phyloP scores from a whole-genome alignment of 352 stramenopile genomes.

The Phytopythium vexans region DNA sequence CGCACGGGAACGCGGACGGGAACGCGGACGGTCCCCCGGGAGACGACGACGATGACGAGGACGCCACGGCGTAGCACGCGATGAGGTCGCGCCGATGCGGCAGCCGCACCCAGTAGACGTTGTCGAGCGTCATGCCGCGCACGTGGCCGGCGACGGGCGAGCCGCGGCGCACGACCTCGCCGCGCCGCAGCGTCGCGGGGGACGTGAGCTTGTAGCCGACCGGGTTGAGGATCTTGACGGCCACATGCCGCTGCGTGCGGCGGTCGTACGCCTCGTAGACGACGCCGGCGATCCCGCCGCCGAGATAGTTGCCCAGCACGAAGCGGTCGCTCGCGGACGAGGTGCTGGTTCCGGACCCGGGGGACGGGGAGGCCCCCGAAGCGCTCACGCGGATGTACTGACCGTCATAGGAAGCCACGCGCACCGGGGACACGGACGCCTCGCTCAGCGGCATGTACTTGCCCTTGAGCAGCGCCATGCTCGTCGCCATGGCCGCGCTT shows the following conservation, averaged over 20 bases:
- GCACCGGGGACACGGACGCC: slow-evolving; percentile 70
- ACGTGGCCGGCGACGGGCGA: slow-evolving; percentile 43
- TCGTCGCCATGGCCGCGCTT: slow-evolving; percentile 8
- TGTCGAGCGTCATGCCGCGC: slow-evolving; percentile 65
- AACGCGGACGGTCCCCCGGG: background rate
- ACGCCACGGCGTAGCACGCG: slow-evolving; percentile 60
- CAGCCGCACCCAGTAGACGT: slow-evolving; percentile 78
- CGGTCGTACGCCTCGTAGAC: slow-evolving; percentile 91
- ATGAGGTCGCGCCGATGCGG: slow-evolving; percentile 58
- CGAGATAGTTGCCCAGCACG: slow-evolving; percentile 90
- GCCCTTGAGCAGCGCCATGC: slow-evolving; percentile 47
- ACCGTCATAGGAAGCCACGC: slow-evolving; percentile 75
- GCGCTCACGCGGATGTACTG: slow-evolving; percentile 64
- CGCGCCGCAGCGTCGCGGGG: slow-evolving; percentile 64
- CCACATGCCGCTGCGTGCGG: slow-evolving; percentile 76
- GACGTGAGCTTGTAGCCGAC: slow-evolving; percentile 93
- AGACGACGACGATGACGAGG: background rate
- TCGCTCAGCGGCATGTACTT: slow-evolving; percentile 89
- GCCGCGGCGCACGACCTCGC: slow-evolving; percentile 84
- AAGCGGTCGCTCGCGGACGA: slow-evolving; percentile 36
- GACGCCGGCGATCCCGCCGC: slow-evolving; percentile 89
- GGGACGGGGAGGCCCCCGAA: no score
- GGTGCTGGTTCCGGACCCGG: no score
- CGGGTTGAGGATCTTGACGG: slow-evolving; percentile 97
- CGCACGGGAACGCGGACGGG: background rate